Conservation (phyloP, 371 early-diverging fungal genomes). For the Zopfochytrium polystomum region DNA sequence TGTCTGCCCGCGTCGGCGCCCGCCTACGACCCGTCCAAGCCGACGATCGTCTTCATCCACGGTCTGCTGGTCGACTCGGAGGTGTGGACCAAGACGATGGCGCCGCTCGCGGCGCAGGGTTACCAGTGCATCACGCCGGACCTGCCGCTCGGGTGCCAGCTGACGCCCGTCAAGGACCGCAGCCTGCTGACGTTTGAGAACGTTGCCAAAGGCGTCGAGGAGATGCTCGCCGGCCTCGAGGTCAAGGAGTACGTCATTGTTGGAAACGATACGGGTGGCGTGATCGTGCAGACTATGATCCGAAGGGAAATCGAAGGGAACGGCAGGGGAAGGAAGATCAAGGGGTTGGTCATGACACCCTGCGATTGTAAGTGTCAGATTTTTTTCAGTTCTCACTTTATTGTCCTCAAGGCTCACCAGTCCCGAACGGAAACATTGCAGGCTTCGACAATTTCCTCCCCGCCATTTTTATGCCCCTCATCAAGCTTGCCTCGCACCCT, state of each 20-base stretch:
- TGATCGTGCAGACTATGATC: constrained; percentile 1
- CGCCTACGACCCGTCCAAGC: too few species aligned
- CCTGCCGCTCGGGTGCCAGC: constrained; percentile 7
- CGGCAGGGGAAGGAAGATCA: neutral
- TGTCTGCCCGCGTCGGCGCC: too few species aligned
- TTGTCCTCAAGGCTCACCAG: too few species aligned
- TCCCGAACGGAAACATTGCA: too few species aligned
- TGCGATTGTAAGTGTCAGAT: constrained; percentile 4
- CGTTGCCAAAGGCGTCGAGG: neutral
- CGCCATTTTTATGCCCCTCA: neutral
- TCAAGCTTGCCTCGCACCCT: neutral
- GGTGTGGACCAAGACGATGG: constrained; percentile 2
- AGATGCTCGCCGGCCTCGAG: neutral
- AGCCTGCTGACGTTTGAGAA: neutral
- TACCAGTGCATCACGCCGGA: constrained; percentile 3
- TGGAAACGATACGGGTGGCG: constrained; percentile 9
- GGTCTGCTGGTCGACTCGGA: constrained; percentile 3
- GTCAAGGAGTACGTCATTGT: constrained; percentile 5
- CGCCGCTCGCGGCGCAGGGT: neutral
- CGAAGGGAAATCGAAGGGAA: neutral
- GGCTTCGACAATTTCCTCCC: constrained; percentile 5
- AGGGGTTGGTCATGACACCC: constrained; percentile 1
- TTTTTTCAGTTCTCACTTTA: too few species aligned
- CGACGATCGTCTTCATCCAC: too few species aligned
- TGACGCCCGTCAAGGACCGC: neutral